phyloP scores from a whole-genome alignment of 1,139 yeast species.

The Blastobotrys apis region DNA sequence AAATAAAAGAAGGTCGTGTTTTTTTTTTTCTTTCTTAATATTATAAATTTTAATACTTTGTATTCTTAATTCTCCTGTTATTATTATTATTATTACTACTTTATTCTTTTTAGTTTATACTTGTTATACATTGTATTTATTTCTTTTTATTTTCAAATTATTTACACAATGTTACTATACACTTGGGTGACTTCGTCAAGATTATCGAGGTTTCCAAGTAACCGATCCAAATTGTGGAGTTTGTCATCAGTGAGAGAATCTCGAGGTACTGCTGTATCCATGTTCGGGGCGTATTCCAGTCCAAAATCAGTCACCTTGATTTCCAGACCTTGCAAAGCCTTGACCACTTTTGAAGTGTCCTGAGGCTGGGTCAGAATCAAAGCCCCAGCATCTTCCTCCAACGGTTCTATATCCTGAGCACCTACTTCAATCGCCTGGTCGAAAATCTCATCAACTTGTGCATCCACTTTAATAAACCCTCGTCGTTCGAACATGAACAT shows the following conservation, averaged over 20 bases:
- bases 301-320: conserved; percentile 66
- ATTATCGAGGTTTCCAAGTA: conserved; percentile 60
- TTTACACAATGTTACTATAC: conserved; percentile 46
- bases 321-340: conserved; percentile 43
- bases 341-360: conserved; percentile 59
- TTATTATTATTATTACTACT: neutral
- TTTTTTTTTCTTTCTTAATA: neutral
- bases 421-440: conserved; percentile 77
- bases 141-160: neutral
- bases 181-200: conserved; percentile 78
- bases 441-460: conserved; percentile 51
- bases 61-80: neutral
- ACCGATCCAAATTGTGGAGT: conserved; percentile 50
- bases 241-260: conserved; percentile 44
- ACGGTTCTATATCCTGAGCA: conserved; percentile 72
- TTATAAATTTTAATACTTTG: neutral
- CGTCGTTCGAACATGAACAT: conserved; percentile 68
- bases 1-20: neutral
- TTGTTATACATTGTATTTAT: too few relatives aligned
- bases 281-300: conserved; percentile 60
- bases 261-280: conserved; percentile 55
- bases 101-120: neutral
- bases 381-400: conserved; percentile 30
- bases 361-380: conserved; percentile 51
- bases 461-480: conserved; percentile 56